Base-by-base conservation (phyloP, 106 monocot genomes). In the Apostasia ramifera region DNA sequence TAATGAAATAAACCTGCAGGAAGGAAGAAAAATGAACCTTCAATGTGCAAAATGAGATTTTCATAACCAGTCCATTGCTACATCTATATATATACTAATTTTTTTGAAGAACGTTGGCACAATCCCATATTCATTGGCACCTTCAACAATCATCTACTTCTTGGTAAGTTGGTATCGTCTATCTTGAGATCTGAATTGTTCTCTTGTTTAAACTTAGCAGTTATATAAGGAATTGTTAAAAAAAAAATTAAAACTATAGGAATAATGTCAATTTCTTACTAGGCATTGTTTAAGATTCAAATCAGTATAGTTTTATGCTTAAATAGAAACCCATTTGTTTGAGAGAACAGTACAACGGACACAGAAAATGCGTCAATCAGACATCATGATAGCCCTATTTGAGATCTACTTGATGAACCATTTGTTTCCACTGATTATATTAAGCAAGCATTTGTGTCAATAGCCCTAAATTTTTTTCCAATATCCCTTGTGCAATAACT, bases 1-100 rank as follows among this genome's bases (percentile, higher is more conserved):
- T n/a, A 63, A 63, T 1, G 44, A 42, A 13, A 63, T 44, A n/a
- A 59, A 9, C 41, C 40, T 9, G 38, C 10, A 63, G 45, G 62
- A 63, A 63, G 12, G 0, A 45, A 14, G 42, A 0, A 45, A 42
- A 8, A 61, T 44, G 6, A 45, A 44, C 42, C 14, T 45, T 44
- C 62, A 45, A 63, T 45, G 62, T 63, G 62, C 62, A 63, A 63
- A 63, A 63, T 63, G 62, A 63, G 62, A 45, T 4, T 63, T 63
- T 39, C 43, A 45, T 63, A 11, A 44, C 45, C 43, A 44, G 7
- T 61, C 4, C 13, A 43, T 59, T 40, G 40, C 40, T 59, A 41
- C 11, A 12, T 41, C 44, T 63, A 63, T 63, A 14, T 14, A 63
- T 63, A 45, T 44, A 4, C 62, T 26, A 26, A 4, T 46, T 59